These are phyloP conservation scores for Fonsecaea nubica DNA, from an alignment of 2,329 filamentous ascomycete genomes.

Conservation along the genomic window DNA sequence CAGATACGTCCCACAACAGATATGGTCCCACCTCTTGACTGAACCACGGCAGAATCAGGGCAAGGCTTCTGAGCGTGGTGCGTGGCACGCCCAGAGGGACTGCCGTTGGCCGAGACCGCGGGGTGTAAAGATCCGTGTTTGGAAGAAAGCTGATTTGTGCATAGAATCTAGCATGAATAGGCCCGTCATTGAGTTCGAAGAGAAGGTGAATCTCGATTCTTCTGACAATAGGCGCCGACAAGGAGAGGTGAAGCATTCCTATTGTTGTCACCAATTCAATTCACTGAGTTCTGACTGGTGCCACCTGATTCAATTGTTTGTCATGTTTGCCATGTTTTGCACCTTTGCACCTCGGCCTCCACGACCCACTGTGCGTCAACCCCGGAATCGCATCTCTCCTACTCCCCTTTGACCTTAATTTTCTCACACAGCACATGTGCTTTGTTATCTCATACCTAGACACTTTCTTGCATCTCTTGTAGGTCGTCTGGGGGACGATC, in stretches of 20 bases:
- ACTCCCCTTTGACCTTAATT: neutral
- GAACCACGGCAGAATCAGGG: neutral
- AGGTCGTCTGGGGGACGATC: neutral
- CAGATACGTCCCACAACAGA: neutral
- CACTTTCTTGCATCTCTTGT: neutral
- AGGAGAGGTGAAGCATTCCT: neutral
- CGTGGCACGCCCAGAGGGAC: neutral
- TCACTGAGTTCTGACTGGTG: neutral
- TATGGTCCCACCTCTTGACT: neutral
- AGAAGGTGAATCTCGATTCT: neutral
- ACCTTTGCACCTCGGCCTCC: neutral
- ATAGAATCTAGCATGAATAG: neutral
- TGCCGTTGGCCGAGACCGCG: neutral
- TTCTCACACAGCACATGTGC: neutral
- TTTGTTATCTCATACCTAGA: constrained; percentile 4
- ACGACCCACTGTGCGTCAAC: constrained; percentile 1
- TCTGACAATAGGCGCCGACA: neutral
- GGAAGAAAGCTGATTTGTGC: neutral
- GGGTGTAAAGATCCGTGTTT: neutral
- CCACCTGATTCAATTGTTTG: neutral
- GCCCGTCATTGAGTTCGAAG: neutral
- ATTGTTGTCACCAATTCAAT: neutral
- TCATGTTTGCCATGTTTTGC: constrained; percentile 3
- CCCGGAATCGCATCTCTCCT: constrained; percentile 4
- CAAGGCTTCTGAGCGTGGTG: neutral